Percentiles rank a stretch among this genome's conserved stretches.
Evolutionary conservation across 78 protist genomes (phyloP).

Genomic region (Dictyostelium citrinum): DNA sequence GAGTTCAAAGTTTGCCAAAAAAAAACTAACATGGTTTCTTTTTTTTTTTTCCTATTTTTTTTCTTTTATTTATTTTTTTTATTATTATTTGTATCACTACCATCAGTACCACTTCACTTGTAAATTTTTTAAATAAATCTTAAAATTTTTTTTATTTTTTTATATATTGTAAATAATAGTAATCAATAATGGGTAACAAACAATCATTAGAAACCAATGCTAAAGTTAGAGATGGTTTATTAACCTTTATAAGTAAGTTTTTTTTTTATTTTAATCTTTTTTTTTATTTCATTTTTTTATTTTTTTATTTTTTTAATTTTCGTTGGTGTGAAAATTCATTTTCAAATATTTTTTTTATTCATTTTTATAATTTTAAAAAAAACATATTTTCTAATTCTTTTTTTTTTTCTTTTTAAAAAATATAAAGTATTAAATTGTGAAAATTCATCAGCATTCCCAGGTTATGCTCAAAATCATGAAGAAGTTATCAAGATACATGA

Average conservation of each 20-base stretch:
- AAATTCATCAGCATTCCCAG: background rate
- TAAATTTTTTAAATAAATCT: too few relatives aligned
- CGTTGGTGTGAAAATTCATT: background rate
- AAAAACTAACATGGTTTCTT: background rate
- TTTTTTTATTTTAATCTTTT: too few relatives aligned
- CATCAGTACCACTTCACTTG: too few relatives aligned
- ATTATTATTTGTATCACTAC: background rate
- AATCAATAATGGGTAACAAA: background rate
- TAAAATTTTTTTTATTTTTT: too few relatives aligned
- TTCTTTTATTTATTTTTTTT: background rate
- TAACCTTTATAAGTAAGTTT: background rate
- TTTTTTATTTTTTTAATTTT: background rate
- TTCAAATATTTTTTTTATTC: background rate
- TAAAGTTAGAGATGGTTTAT: background rate
- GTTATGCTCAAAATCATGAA: background rate
- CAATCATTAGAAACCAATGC: background rate
- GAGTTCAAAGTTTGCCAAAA: background rate
- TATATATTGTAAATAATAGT: too few relatives aligned
- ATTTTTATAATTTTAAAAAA: background rate
- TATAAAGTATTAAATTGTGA: slow-evolving; percentile 9
- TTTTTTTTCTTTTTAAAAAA: background rate
- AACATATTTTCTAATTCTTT: background rate
- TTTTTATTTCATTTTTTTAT: background rate
- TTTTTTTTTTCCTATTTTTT: background rate
- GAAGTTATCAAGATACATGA: background rate